Conservation (phyloP, 805 yeast genomes). For the Komagataella mondaviorum region DNA sequence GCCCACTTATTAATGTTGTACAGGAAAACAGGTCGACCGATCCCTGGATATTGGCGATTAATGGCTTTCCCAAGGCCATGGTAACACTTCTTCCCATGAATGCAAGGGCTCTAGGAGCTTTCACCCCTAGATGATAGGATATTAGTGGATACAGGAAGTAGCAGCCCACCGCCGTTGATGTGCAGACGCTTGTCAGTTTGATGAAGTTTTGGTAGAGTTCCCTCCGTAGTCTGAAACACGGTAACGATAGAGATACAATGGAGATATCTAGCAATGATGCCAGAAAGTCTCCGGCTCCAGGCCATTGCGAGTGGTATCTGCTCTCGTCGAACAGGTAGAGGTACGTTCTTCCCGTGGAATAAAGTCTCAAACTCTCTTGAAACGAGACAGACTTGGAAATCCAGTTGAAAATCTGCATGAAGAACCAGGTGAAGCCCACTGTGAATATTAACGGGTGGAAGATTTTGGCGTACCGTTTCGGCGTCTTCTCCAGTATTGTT, state of each 20-base stretch:
- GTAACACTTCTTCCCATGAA: constrained; percentile 74
- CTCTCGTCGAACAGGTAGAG: constrained; percentile 34
- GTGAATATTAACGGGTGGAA: constrained; percentile 64
- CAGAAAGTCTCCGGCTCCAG: constrained; percentile 75
- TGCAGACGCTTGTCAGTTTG: constrained; percentile 39
- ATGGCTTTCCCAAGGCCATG: constrained; percentile 66
- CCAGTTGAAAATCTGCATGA: constrained; percentile 45
- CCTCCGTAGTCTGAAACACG: constrained; percentile 61
- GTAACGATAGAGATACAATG: constrained; percentile 61
- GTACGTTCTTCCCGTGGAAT: constrained; percentile 61
- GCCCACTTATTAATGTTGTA: constrained; percentile 65
- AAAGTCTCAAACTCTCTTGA: constrained; percentile 33
- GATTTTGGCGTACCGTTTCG: constrained; percentile 26
- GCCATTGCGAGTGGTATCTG: constrained; percentile 26
- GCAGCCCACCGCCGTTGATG: constrained; percentile 25
- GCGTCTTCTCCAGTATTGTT: constrained; percentile 30
- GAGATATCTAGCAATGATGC: constrained; percentile 63
- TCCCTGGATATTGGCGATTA: constrained; percentile 54
- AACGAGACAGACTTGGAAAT: constrained; percentile 35
- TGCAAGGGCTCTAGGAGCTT: constrained; percentile 48
- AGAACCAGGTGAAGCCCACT: constrained; percentile 48
- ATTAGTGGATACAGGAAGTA: constrained; percentile 62
- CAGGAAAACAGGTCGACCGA: constrained; percentile 65
- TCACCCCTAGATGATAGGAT: constrained; percentile 52
- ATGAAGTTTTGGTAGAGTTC: constrained; percentile 50